These are phyloP conservation scores for Syncephalastrum sp. DNA, from an alignment of 371 early-diverging fungal genomes.

Conservation along the genomic window DNA sequence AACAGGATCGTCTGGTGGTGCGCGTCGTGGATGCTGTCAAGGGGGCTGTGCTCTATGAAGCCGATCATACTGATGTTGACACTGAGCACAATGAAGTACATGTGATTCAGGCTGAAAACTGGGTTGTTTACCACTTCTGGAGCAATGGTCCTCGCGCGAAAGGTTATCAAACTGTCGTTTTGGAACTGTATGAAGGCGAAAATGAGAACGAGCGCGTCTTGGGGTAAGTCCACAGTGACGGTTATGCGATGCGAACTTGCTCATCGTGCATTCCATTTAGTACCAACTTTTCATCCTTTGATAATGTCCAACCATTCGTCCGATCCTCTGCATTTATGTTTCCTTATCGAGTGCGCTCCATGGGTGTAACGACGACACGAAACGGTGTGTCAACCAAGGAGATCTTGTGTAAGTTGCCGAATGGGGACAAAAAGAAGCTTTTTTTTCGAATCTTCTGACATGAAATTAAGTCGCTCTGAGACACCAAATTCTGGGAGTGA, in stretches of 20 bases:
- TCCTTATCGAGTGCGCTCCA: constrained; percentile 63
- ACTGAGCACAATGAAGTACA: constrained; percentile 54
- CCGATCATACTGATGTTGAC: constrained; percentile 66
- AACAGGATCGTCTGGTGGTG: constrained; percentile 36
- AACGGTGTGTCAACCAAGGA: constrained; percentile 87
- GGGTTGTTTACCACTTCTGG: constrained; percentile 89
- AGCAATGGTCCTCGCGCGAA: constrained; percentile 57
- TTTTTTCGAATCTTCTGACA: constrained; percentile 23
- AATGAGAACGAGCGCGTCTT: constrained; percentile 70
- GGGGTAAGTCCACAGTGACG: constrained; percentile 42
- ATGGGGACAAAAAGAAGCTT: background rate
- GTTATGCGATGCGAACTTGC: background rate
- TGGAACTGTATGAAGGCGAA: constrained; percentile 86
- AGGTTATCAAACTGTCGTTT: constrained; percentile 67
- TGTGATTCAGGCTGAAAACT: constrained; percentile 80
- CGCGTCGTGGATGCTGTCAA: constrained; percentile 87
- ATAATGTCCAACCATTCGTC: constrained; percentile 70
- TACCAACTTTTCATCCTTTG: constrained; percentile 73
- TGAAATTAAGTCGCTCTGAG: too few species aligned
- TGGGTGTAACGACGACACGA: constrained; percentile 84
- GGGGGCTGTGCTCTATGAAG: constrained; percentile 77
- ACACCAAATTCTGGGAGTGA: constrained; percentile 73
- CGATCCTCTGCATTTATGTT: constrained; percentile 74
- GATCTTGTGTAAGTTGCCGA: constrained; percentile 60
- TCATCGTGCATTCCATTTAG: constrained; percentile 23